Base-by-base conservation (phyloP, 2,329 filamentous ascomycete genomes). In the Arthrinium phaeospermum region DNA sequence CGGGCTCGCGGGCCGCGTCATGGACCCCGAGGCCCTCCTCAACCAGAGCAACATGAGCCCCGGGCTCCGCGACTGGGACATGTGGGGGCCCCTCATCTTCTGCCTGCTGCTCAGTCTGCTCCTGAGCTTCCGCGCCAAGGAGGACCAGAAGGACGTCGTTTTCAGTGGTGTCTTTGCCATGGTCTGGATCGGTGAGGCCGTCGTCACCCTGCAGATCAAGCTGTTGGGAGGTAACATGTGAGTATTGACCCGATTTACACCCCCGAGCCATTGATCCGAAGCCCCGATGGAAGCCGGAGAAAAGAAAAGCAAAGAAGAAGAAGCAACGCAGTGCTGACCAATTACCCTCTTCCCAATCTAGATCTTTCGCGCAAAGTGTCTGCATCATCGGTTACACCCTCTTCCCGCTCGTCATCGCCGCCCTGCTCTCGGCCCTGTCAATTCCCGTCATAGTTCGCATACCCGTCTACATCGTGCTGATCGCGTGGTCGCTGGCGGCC, bases 321-420 rank as follows among this genome's bases (percentile, higher is more conserved):
- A 24, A 10, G 8, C 12, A n/a, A n/a, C 81, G 37, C 3, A 75
- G 80, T 61, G 27, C 74, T 45, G 24, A 41, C 67, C 57, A 27
- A 67, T 27, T 4, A 10, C 4, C 30, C 2, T 22, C 14, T 22
- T 22, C 7, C 4, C 16, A 34, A 19, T 41, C 69, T 80, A 98
- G 96, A 79, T 98, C 96, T 24, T 99, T 99, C 82, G 96, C 97
- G 80, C 96, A 99, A 83, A 97, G 95, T 72, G 90, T 99, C 76
- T 98, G 95, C 83, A 97, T 99, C 78, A 99, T 99, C 81, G 96
- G 96, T 67, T 99, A 99, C 83, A 99, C 96, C 0, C 90, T 99
- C 71, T 99, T 99, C 85, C 96, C 96, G 1, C 90, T 99, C 70
- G 96, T 98, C 77, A 93, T 99, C 76, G 97, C 97, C 10, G 91